These are phyloP conservation scores for Angophora floribunda DNA, from an alignment of 345 rosid species.

Conservation along the genomic window DNA sequence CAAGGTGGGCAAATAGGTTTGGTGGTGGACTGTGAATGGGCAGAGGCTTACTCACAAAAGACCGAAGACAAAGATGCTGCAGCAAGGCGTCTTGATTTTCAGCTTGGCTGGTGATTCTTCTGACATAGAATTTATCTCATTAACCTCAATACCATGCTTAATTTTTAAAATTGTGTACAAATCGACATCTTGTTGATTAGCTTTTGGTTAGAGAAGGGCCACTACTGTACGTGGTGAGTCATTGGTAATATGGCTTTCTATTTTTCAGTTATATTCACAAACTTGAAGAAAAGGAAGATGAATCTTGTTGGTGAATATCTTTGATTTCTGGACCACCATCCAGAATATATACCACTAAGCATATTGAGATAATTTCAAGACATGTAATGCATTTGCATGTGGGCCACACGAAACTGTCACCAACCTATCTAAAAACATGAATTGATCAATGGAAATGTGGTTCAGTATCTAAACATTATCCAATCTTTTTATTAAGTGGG, in stretches of 20 bases:
- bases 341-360: not conserved
- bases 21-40: constrained; percentile 66
- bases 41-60: constrained; percentile 54
- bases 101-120: constrained; percentile 68
- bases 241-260: not conserved
- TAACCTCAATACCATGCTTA: not conserved
- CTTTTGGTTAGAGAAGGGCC: not conserved
- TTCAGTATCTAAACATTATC: not conserved
- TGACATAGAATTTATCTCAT: not conserved
- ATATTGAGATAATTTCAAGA: not conserved
- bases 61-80: constrained; percentile 56
- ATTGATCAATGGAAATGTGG: not conserved
- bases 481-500: not conserved
- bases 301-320: not conserved
- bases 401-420: not conserved
- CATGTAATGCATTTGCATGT: not conserved
- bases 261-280: not conserved
- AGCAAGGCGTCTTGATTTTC: constrained; percentile 72
- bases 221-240: not conserved
- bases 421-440: not conserved
- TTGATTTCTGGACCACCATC: not conserved
- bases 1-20: constrained; percentile 85
- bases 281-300: not conserved
- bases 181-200: not conserved
- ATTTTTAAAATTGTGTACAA: not conserved